Base-by-base conservation (phyloP, 768 basidiomycete genomes). In the Mycena capillaripes region DNA sequence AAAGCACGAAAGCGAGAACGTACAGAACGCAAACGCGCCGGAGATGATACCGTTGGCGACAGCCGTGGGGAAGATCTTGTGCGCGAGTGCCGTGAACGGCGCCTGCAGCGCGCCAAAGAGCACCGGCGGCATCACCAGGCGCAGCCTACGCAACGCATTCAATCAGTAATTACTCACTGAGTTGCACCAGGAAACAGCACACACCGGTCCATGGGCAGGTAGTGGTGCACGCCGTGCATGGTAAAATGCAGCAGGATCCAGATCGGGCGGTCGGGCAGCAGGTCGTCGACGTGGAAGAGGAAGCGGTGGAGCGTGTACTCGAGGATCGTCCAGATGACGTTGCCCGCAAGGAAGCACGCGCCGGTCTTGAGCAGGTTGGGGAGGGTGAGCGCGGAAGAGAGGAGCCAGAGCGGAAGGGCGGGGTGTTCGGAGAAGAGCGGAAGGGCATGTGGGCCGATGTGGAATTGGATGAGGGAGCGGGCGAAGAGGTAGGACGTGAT, bases 201-300 rank as follows among this genome's bases (percentile, higher is more conserved):
- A 10, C 38, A 38, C 38, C 91, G 86, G 79, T 98, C 97, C 97
- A 98, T 98, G 19, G 97, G 98, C 74, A 99, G 86, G 79, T 97
- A 99, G 82, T 99, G 98, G 79, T 99, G 98, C 40, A 99, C 91
- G 19, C 98, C 98, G 78, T 99, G 98, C 79, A 95, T 86, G 77
- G 95, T 80, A 84, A 99, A 99, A 80, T 99, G 98, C 29, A 98
- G 79, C 50, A 91, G 90, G 78, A 99, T 86, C 82, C 93, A 95
- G 61, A 84, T 83, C 7, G 93, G 92, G 68, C 84, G 86, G 82
- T 99, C 98, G 3, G 98, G 98, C 25, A 99, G 89, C 78, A 87
- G 82, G 11, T 90, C 87, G 79, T 99, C 98, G 76, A 99, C 84
- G 82, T 99, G 98, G 91, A 99, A 99, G 59, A 99, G 84, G 90